These are phyloP conservation scores for Cryptococcus sp. DNA, from an alignment of 1,284 basidiomycete species.

Conservation along the genomic window DNA sequence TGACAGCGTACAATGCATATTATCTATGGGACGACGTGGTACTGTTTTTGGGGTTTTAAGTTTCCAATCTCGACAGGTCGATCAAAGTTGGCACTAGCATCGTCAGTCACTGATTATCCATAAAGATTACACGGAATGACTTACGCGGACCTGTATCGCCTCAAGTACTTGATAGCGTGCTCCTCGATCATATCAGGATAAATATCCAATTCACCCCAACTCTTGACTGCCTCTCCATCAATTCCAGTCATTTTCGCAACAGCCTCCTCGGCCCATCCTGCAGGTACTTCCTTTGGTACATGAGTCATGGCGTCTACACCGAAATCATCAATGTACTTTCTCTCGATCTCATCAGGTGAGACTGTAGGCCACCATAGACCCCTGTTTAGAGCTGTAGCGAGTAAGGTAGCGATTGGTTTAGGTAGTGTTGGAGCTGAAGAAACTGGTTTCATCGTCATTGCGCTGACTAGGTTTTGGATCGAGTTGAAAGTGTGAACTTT, in stretches of 20 bases:
- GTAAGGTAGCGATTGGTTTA: constrained; percentile 63
- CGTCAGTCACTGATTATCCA: constrained; percentile 2
- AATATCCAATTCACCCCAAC: constrained; percentile 54
- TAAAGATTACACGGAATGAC: constrained; percentile 15
- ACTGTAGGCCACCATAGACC: constrained; percentile 89
- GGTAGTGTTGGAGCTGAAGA: constrained; percentile 69
- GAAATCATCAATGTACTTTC: constrained; percentile 80
- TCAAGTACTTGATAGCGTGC: constrained; percentile 83
- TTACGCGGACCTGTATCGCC: constrained; percentile 75
- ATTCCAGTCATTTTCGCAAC: constrained; percentile 26
- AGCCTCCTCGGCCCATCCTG: constrained; percentile 55
- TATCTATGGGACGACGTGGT: constrained; percentile 50
- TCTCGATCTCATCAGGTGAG: constrained; percentile 82
- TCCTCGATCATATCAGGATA: constrained; percentile 82
- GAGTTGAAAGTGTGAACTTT: constrained; percentile 80
- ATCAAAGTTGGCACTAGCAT: constrained; percentile 41
- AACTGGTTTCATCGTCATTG: constrained; percentile 70
- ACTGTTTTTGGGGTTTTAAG: constrained; percentile 46
- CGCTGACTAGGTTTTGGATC: constrained; percentile 73
- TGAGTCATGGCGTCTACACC: constrained; percentile 53
- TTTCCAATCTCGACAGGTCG: constrained; percentile 48
- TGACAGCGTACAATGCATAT: background rate
- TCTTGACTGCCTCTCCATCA: constrained; percentile 49
- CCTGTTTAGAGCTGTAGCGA: constrained; percentile 65
- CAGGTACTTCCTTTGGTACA: constrained; percentile 17